phyloP scores from a whole-genome alignment of 2,329 filamentous ascomycete species.

The Lasiodiplodia gonubiensis region DNA sequence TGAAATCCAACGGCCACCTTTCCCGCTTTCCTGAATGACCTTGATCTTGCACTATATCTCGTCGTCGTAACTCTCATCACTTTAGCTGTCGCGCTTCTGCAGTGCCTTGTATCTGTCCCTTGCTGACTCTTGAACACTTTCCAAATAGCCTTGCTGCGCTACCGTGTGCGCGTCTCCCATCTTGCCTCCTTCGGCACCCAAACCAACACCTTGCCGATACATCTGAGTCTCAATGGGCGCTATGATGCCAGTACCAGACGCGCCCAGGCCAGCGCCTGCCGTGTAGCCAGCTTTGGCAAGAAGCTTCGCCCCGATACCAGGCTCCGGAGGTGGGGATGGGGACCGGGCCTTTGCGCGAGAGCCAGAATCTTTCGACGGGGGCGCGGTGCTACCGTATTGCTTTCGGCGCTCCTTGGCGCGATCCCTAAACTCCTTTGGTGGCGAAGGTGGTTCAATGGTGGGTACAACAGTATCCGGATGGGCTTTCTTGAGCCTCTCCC shows the following conservation, averaged over 20 bases:
- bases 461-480: constrained; percentile 16
- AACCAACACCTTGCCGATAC: constrained; percentile 71
- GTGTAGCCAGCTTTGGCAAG: constrained; percentile 77
- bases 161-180: constrained; percentile 70
- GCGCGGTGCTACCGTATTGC: constrained; percentile 14
- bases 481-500: constrained; percentile 23
- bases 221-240: constrained; percentile 68
- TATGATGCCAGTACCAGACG: constrained; percentile 65
- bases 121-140: constrained; percentile 68
- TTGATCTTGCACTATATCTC: background rate
- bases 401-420: constrained; percentile 26
- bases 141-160: constrained; percentile 68
- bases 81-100: background rate
- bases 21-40: background rate
- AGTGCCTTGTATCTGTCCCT: constrained; percentile 56
- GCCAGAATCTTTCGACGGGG: constrained; percentile 35
- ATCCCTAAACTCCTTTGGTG: constrained; percentile 20
- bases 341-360: constrained; percentile 39
- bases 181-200: constrained; percentile 73
- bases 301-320: constrained; percentile 71
- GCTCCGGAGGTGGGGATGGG: constrained; percentile 50
- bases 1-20: background rate
- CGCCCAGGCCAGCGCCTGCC: constrained; percentile 68
- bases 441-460: background rate
- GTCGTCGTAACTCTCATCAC: background rate